A percentile compares a stretch with the other conserved stretches of the same genome.
phyloP scores from a whole-genome alignment of 1,284 basidiomycete genomes.

The Anthracocystis panici-leucophaei region DNA sequence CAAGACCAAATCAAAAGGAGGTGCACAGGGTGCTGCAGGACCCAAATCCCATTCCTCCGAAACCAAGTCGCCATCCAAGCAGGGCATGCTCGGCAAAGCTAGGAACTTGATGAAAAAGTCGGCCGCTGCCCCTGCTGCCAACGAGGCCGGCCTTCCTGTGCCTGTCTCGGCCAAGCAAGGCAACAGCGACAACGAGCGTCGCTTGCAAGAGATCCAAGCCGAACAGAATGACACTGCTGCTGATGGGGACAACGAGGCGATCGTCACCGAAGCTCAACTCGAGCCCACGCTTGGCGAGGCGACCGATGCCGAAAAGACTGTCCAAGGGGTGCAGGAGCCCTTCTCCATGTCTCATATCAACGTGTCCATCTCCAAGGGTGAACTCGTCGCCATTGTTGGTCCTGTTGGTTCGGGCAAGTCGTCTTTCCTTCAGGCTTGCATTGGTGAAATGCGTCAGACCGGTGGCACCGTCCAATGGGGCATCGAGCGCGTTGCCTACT shows the following conservation, averaged over 20 bases:
- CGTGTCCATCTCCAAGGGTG: constrained; percentile 47
- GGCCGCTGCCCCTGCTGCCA: constrained; percentile 28
- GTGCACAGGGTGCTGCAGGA: constrained; percentile 12
- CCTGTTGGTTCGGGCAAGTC: constrained; percentile 68
- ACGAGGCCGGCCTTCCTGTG: constrained; percentile 26
- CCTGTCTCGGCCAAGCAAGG: constrained; percentile 28
- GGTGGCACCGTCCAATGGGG: constrained; percentile 62
- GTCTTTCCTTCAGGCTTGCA: constrained; percentile 62
- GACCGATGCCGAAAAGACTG: constrained; percentile 20
- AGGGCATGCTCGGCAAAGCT: constrained; percentile 38
- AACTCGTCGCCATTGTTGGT: constrained; percentile 65
- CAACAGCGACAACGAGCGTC: constrained; percentile 30
- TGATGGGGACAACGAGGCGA: constrained; percentile 35
- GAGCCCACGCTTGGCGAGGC: constrained; percentile 31
- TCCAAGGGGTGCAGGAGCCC: constrained; percentile 42
- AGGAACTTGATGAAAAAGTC: constrained; percentile 37
- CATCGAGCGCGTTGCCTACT: constrained; percentile 76
- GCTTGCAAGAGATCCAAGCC: constrained; percentile 40
- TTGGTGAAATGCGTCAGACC: constrained; percentile 66
- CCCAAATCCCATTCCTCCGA: neutral
- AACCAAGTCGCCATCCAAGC: constrained; percentile 5
- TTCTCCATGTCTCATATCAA: constrained; percentile 58
- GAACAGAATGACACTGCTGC: constrained; percentile 32
- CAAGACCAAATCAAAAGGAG: constrained; percentile 32
- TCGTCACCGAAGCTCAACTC: constrained; percentile 33